Conservation (phyloP, 2,329 filamentous ascomycete genomes). For the Rhynchosporium secalis region DNA sequence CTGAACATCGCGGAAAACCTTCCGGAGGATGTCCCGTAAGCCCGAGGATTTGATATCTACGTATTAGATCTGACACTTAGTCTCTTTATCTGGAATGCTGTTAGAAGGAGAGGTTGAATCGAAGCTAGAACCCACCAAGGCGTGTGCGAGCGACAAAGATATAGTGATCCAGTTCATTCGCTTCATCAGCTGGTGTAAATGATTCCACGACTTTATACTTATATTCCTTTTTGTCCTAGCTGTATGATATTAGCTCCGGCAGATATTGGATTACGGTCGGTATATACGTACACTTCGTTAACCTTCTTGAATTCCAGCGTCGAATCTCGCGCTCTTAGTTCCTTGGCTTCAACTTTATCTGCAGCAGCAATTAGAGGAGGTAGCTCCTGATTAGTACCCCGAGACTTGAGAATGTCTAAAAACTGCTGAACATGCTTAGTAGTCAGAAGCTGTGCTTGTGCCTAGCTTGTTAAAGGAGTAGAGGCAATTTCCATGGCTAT, state of each 20-base stretch:
- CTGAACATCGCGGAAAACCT: slow-evolving; percentile 38
- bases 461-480: slow-evolving; percentile 13
- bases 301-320: slow-evolving; percentile 30
- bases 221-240: slow-evolving; percentile 31
- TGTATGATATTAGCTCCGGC: slow-evolving; percentile 27
- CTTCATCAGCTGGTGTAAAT: slow-evolving; percentile 17
- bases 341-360: slow-evolving; percentile 16
- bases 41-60: slow-evolving; percentile 40
- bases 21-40: slow-evolving; percentile 39
- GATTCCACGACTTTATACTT: slow-evolving; percentile 39
- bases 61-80: slow-evolving; percentile 24
- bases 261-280: too few relatives aligned
- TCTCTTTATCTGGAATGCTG: slow-evolving; percentile 19
- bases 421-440: slow-evolving; percentile 19
- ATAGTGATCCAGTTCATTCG: slow-evolving; percentile 24
- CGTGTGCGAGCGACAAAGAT: slow-evolving; percentile 26
- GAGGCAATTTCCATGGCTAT: slow-evolving; percentile 3
- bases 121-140: slow-evolving; percentile 20
- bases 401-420: slow-evolving; percentile 21
- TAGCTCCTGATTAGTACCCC: slow-evolving; percentile 18
- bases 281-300: too few relatives aligned
- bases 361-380: slow-evolving; percentile 8
- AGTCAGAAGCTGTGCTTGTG: slow-evolving; percentile 15
- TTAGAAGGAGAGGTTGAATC: slow-evolving; percentile 7
- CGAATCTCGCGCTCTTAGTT: slow-evolving; percentile 22